phyloP scores from a whole-genome alignment of 495 filamentous ascomycete genomes.

The Penicillium herquei region DNA sequence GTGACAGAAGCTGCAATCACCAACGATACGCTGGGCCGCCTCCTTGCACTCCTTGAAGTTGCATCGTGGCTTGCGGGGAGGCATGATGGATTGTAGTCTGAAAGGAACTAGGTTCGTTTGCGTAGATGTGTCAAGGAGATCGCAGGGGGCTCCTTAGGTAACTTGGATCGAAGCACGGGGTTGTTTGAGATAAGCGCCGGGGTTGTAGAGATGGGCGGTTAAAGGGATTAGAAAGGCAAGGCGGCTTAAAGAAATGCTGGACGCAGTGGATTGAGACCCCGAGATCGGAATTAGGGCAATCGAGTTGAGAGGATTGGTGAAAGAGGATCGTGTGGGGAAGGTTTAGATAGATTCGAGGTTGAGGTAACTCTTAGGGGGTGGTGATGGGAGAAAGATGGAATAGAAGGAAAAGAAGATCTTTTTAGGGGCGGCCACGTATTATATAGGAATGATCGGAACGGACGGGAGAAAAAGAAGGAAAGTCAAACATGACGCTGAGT shows the following conservation, averaged over 20 bases:
- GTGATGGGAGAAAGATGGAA: conserved; percentile 15
- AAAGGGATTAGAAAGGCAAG: conserved; percentile 15
- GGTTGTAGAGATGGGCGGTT: conserved; percentile 18
- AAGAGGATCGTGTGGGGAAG: background rate
- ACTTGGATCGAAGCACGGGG: background rate
- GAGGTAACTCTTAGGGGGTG: background rate
- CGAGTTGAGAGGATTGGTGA: background rate
- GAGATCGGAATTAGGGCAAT: background rate
- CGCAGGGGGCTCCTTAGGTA: background rate
- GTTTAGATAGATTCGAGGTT: background rate
- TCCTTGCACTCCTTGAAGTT: conserved; percentile 84
- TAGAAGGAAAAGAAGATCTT: conserved; percentile 19
- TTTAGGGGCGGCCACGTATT: conserved; percentile 8
- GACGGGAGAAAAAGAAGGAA: conserved; percentile 25
- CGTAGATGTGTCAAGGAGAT: background rate
- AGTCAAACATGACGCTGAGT: conserved; percentile 26
- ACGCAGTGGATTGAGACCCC: background rate
- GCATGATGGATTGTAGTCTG: conserved; percentile 31
- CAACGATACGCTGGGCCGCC: conserved; percentile 84
- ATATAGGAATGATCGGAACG: conserved; percentile 29
- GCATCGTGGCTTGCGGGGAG: conserved; percentile 79
- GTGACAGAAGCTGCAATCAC: conserved; percentile 92
- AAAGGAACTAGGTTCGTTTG: background rate
- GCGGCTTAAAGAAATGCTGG: conserved; percentile 23
- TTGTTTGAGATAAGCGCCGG: conserved; percentile 10